These are phyloP conservation scores for Termitomyces titanicus DNA, from an alignment of 768 basidiomycete species.

Conservation along the genomic window DNA sequence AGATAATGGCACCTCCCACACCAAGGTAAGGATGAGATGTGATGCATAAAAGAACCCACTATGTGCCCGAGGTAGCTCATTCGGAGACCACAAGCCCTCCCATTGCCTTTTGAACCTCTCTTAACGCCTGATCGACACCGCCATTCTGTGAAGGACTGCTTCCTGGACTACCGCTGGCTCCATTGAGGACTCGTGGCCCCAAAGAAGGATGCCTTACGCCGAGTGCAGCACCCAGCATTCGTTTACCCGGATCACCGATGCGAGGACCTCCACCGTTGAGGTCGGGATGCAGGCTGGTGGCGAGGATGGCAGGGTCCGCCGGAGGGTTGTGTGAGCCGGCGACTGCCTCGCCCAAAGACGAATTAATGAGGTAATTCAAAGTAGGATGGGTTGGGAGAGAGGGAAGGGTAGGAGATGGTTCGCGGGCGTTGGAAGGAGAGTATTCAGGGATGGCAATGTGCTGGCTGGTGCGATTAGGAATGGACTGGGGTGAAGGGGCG, in stretches of 20 bases:
- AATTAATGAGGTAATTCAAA: constrained; percentile 79
- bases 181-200: constrained; percentile 54
- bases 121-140: constrained; percentile 54
- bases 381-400: constrained; percentile 80
- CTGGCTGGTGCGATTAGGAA: constrained; percentile 33
- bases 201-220: constrained; percentile 80
- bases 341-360: constrained; percentile 57
- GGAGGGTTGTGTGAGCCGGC: constrained; percentile 36
- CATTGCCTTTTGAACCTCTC: constrained; percentile 74
- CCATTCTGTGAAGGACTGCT: constrained; percentile 36
- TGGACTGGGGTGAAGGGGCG: constrained; percentile 31
- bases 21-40: not conserved
- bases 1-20: constrained; percentile 6
- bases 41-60: constrained; percentile 6
- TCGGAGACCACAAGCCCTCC: constrained; percentile 71
- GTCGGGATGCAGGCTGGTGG: constrained; percentile 48
- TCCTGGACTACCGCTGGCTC: constrained; percentile 31
- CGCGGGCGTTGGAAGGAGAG: constrained; percentile 46
- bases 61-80: constrained; percentile 32
- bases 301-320: constrained; percentile 68
- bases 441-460: constrained; percentile 55
- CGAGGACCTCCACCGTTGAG: constrained; percentile 54
- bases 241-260: constrained; percentile 85
- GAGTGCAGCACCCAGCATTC: constrained; percentile 84
- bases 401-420: constrained; percentile 81